phyloP scores from a whole-genome alignment of 1,284 basidiomycete species.

The Mycosarcoma mackinlayi region DNA sequence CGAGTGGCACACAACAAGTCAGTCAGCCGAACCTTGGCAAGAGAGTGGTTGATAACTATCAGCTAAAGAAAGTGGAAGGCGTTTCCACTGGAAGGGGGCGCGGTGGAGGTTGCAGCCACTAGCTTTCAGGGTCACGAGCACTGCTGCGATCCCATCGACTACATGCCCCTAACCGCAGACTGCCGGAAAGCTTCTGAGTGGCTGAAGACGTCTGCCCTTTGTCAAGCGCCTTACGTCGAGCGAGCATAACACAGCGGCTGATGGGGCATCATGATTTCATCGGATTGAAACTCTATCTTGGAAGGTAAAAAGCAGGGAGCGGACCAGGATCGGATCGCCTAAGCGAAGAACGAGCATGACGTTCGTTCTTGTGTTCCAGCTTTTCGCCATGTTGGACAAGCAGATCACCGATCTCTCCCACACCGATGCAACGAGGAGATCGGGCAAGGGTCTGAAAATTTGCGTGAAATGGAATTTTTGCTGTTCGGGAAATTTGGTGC shows the following conservation, averaged over 20 bases:
- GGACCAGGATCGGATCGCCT: conserved; percentile 34
- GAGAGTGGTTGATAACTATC: background rate
- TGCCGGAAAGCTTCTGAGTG: too few species aligned
- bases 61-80: too few species aligned
- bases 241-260: too few species aligned
- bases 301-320: background rate
- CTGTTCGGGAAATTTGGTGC: background rate
- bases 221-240: too few species aligned
- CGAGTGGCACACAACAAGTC: too few species aligned
- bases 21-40: too few species aligned
- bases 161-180: too few species aligned
- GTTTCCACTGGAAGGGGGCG: too few species aligned
- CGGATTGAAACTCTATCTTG: background rate
- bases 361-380: too few species aligned
- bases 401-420: conserved; percentile 21
- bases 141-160: too few species aligned
- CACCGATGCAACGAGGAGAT: background rate
- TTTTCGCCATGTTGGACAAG: conserved; percentile 19
- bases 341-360: conserved; percentile 26
- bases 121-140: background rate
- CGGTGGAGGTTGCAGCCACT: conserved; percentile 5
- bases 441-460: conserved; percentile 34
- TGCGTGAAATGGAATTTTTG: conserved; percentile 18
- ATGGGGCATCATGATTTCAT: too few species aligned
- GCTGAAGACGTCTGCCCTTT: too few species aligned